A percentile compares a stretch with the other conserved stretches of the same genome.
Conservation (phyloP, 805 yeast genomes). For the Pichia pseudocactophila region DNA sequence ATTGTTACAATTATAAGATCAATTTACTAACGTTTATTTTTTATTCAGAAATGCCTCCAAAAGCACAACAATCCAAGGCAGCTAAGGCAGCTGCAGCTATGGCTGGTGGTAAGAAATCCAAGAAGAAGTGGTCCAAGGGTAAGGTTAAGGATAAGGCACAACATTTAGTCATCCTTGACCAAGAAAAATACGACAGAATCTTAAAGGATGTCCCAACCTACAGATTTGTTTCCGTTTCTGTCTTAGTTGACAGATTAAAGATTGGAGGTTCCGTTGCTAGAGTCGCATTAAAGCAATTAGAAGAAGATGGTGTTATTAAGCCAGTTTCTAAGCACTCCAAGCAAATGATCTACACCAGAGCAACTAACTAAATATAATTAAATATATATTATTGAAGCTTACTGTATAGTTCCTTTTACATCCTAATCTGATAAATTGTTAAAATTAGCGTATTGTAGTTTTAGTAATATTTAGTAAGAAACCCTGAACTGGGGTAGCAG, state of each 20-base stretch:
- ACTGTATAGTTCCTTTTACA: not conserved
- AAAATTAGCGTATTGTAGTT: no score
- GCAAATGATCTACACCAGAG: slow-evolving; percentile 92
- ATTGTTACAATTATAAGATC: not conserved
- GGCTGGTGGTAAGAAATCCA: slow-evolving; percentile 99
- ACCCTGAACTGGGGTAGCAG: no score
- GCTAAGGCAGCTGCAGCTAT: slow-evolving; percentile 99
- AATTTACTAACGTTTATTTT: slow-evolving; percentile 14
- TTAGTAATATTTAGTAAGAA: no score
- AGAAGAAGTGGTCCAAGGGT: slow-evolving; percentile 99
- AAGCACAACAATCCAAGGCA: slow-evolving; percentile 98
- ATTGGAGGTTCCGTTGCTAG: slow-evolving; percentile 99
- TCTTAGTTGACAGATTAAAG: slow-evolving; percentile 98
- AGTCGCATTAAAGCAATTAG: slow-evolving; percentile 93
- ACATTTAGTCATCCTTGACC: slow-evolving; percentile 95
- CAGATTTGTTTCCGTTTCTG: slow-evolving; percentile 97
- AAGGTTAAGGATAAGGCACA: slow-evolving; percentile 99
- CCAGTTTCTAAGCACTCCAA: slow-evolving; percentile 91
- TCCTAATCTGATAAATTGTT: not conserved
- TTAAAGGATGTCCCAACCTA: slow-evolving; percentile 98
- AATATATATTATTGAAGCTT: not conserved
- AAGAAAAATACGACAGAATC: slow-evolving; percentile 98
- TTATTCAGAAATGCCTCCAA: slow-evolving; percentile 81
- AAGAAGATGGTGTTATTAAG: slow-evolving; percentile 88
- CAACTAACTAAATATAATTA: slow-evolving; percentile 45